Base-by-base conservation (phyloP, 495 filamentous ascomycete species). In the Delitschia confertaspora region DNA sequence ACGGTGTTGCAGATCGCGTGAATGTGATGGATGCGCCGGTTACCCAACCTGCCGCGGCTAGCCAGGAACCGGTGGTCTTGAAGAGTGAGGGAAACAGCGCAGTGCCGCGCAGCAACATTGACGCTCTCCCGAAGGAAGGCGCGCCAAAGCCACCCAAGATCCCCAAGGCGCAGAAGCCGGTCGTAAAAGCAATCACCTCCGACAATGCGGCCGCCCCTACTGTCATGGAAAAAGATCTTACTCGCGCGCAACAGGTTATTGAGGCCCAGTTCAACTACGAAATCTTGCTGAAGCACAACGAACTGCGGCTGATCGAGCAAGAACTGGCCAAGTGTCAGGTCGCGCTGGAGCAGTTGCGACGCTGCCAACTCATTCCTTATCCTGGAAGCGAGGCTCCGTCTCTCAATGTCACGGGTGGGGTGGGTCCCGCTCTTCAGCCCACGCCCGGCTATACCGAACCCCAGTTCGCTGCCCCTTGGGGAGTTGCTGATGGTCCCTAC, bases 311-410 rank as follows among this genome's bases (percentile, higher is more conserved):
- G 44, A 93, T 98, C 63, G 85, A 96, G 60, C 88, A 95, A 64
- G 88, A 96, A 63, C 75, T 96, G 47, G 88, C 86, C 53, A 95
- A 93, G 69, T 95, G 88, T 54, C 88, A 95, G 69, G 69, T 88
- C 52, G 83, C 88, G n/a, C 73, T 95, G 50, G 91, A 98, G 65
- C 91, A 96, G 61, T 72, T 98, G 34, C 82, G 91, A 44, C 81
- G 91, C 40, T 95, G 88, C 58, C 77, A 86, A 53, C 68, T 95
- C 55, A 86, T 93, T 38, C 89, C 91, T 4, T 95, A 84, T 61
- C 85, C 87, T 25, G 74, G 76, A 22, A 64, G 67, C 32, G 67
- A 72, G 39, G 78, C 75, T 13, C 71, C 66, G n/a, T 71, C 74
- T 23, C 65, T 75, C 39, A 72, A 82, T 49, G 72, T 91, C 49